Conservation (phyloP, 768 basidiomycete species). For the Hysterangium stoloniferum region DNA sequence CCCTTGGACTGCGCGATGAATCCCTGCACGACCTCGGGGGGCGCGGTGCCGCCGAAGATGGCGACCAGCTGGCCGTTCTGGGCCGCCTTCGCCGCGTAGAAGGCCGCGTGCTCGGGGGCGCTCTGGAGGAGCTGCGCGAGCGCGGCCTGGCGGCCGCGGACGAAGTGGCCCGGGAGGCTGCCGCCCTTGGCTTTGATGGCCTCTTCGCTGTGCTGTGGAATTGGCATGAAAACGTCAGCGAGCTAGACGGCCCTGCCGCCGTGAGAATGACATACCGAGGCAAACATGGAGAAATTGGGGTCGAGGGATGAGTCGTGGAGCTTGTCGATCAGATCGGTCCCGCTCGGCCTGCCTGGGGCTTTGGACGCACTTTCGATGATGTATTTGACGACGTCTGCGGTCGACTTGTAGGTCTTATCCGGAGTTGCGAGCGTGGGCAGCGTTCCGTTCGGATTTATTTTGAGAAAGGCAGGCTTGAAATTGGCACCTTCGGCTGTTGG, state of each 20-base stretch:
- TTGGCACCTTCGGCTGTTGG: constrained; percentile 31
- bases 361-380: constrained; percentile 33
- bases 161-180: constrained; percentile 28
- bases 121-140: constrained; percentile 30
- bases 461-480: constrained; percentile 38
- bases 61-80: constrained; percentile 34
- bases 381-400: constrained; percentile 33
- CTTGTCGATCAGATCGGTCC: constrained; percentile 27
- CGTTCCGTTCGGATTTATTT: constrained; percentile 38
- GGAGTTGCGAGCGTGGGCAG: constrained; percentile 34
- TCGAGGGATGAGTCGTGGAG: constrained; percentile 40
- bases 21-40: constrained; percentile 26
- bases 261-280: constrained; percentile 8
- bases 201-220: constrained; percentile 32
- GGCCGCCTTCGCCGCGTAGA: constrained; percentile 37
- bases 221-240: background rate
- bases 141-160: constrained; percentile 34
- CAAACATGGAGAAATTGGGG: constrained; percentile 43
- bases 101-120: constrained; percentile 30
- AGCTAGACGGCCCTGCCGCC: constrained; percentile 19
- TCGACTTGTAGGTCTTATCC: constrained; percentile 32
- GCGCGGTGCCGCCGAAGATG: constrained; percentile 33
- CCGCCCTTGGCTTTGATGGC: constrained; percentile 33
- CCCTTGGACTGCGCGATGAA: constrained; percentile 33
- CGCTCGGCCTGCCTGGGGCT: constrained; percentile 24